phyloP scores from a whole-genome alignment of 768 basidiomycete species.

The Collybia mongolica region DNA sequence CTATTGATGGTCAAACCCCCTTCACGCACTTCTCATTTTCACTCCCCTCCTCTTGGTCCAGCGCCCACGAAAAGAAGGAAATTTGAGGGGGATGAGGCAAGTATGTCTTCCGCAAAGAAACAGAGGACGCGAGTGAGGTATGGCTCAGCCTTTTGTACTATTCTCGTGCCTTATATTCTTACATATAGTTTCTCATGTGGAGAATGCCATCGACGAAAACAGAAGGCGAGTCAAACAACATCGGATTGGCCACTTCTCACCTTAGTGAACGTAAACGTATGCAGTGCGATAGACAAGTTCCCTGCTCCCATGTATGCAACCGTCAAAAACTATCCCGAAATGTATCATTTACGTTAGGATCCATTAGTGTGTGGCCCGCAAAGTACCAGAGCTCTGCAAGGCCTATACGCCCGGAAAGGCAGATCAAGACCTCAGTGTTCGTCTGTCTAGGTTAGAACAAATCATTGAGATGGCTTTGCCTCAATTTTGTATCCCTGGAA shows the following conservation, averaged over 20 bases:
- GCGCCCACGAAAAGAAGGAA: constrained; percentile 59
- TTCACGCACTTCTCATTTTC: constrained; percentile 19
- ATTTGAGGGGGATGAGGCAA: constrained; percentile 55
- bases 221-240: constrained; percentile 54
- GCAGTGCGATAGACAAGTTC: constrained; percentile 84
- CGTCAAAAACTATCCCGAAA: constrained; percentile 7
- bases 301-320: constrained; percentile 73
- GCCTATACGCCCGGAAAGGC: constrained; percentile 86
- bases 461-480: constrained; percentile 80
- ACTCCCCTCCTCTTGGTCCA: constrained; percentile 18
- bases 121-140: constrained; percentile 78
- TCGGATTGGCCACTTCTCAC: constrained; percentile 7
- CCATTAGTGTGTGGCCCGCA: constrained; percentile 73
- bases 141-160: constrained; percentile 14
- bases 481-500: constrained; percentile 56
- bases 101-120: constrained; percentile 54
- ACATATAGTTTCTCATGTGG: constrained; percentile 72
- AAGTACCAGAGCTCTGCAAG: constrained; percentile 85
- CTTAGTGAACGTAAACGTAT: constrained; percentile 7
- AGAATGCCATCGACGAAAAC: constrained; percentile 86
- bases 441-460: constrained; percentile 74
- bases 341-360: constrained; percentile 15
- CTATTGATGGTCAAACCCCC: constrained; percentile 35
- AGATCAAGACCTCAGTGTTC: constrained; percentile 77
- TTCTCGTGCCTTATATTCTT: constrained; percentile 7